phyloP scores from a whole-genome alignment of 306 rosid genomes.

The Castanea mollissima region DNA sequence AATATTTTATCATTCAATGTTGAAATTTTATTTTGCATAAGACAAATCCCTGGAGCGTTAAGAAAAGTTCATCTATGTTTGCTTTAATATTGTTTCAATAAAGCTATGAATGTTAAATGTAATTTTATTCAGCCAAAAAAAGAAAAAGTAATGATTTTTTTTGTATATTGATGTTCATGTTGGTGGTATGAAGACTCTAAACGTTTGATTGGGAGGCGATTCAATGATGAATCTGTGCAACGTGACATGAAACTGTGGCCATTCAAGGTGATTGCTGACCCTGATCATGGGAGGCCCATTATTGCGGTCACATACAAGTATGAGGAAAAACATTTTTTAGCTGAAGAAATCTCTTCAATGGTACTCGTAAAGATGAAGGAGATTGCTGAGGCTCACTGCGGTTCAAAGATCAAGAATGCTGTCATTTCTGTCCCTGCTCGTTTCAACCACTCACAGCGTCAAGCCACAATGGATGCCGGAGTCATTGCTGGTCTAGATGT shows the following conservation, averaged over 20 bases:
- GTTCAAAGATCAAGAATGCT: constrained; percentile 22
- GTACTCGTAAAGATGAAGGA: constrained; percentile 35
- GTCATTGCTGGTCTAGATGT: constrained; percentile 36
- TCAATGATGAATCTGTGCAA: constrained; percentile 31
- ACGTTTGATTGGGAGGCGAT: constrained; percentile 43
- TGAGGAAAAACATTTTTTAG: constrained; percentile 32
- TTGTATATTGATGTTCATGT: no score
- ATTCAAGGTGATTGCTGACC: constrained; percentile 36
- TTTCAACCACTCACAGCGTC: constrained; percentile 35
- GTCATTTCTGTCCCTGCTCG: constrained; percentile 45
- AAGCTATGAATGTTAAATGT: no score
- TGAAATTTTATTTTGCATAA: no score
- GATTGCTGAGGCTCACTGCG: constrained; percentile 41
- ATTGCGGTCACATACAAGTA: constrained; percentile 35
- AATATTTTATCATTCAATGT: no score
- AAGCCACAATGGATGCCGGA: constrained; percentile 46
- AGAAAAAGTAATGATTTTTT: no score
- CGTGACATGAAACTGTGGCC: constrained; percentile 43
- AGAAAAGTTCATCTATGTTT: no score
- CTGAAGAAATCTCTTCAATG: constrained; percentile 43
- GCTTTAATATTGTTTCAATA: no score
- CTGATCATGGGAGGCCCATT: constrained; percentile 37
- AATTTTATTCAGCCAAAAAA: no score
- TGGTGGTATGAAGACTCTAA: constrained; percentile 27
- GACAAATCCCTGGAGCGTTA: no score